phyloP scores from a whole-genome alignment of 1,284 basidiomycete genomes.

The Leucoagaricus sp. region DNA sequence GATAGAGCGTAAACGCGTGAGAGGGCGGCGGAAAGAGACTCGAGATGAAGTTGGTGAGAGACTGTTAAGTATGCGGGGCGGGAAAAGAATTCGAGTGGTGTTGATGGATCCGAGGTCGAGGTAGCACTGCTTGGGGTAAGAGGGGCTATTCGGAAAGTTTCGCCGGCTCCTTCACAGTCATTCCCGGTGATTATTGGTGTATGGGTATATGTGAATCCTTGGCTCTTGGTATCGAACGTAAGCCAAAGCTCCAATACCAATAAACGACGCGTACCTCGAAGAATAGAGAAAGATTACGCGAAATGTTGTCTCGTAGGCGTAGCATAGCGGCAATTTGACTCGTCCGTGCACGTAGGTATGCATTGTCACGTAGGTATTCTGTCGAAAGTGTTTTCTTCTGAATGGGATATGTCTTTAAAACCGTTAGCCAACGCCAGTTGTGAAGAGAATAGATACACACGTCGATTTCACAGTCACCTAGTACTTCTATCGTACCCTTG shows the following conservation, averaged over 20 bases:
- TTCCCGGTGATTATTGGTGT: slow-evolving; percentile 89
- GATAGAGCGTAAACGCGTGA: slow-evolving; percentile 89
- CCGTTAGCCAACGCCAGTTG: not conserved
- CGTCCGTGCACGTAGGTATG: slow-evolving; percentile 84
- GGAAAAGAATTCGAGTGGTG: slow-evolving; percentile 61
- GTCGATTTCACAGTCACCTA: slow-evolving; percentile 78
- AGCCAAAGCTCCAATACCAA: not conserved
- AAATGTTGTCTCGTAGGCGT: slow-evolving; percentile 64
- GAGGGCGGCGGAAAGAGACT: slow-evolving; percentile 80
- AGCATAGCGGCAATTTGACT: slow-evolving; percentile 71
- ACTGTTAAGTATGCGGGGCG: slow-evolving; percentile 89
- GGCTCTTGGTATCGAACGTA: slow-evolving; percentile 44
- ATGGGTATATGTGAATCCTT: slow-evolving; percentile 81
- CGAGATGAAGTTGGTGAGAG: slow-evolving; percentile 94
- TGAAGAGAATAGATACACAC: slow-evolving; percentile 39
- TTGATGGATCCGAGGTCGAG: slow-evolving; percentile 16
- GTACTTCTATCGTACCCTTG: slow-evolving; percentile 48
- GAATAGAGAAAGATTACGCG: slow-evolving; percentile 55
- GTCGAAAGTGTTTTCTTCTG: slow-evolving; percentile 80
- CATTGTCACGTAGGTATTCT: slow-evolving; percentile 80
- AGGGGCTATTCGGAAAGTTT: slow-evolving; percentile 77
- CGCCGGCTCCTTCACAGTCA: slow-evolving; percentile 98
- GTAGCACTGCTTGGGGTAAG: slow-evolving; percentile 16
- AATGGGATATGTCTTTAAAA: slow-evolving; percentile 73
- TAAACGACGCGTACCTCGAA: slow-evolving; percentile 61